phyloP scores from a whole-genome alignment of 164 flowering plant genomes.

The Cinnamomum chago region DNA sequence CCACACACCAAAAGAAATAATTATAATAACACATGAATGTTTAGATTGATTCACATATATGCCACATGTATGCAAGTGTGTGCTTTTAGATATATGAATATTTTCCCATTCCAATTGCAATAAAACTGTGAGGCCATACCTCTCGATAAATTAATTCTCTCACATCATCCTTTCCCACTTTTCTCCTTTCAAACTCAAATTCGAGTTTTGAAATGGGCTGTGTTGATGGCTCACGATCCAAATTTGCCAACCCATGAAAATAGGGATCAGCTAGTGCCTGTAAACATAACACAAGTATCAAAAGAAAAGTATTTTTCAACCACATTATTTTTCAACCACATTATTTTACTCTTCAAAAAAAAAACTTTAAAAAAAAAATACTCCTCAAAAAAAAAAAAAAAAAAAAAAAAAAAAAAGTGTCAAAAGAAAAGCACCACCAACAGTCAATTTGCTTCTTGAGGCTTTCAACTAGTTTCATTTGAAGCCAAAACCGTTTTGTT shows the following conservation, averaged over 20 bases:
- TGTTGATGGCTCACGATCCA: slow-evolving; percentile 70
- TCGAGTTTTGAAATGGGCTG: slow-evolving; percentile 84
- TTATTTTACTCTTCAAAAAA: too few relatives aligned
- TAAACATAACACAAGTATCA: slow-evolving; percentile 16
- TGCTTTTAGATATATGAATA: too few relatives aligned
- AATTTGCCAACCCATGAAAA: slow-evolving; percentile 68
- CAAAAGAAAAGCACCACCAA: slow-evolving; percentile 8
- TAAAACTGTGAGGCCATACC: slow-evolving; percentile 38
- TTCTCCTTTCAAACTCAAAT: slow-evolving; percentile 93
- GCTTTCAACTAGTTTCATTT: not conserved
- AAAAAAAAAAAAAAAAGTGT: slow-evolving; percentile 20
- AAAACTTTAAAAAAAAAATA: too few relatives aligned
- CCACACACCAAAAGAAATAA: too few relatives aligned
- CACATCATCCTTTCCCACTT: slow-evolving; percentile 71
- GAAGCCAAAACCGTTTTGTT: too few relatives aligned
- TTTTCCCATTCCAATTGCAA: too few relatives aligned
- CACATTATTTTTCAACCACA: too few relatives aligned
- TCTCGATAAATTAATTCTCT: slow-evolving; percentile 91
- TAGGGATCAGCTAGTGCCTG: slow-evolving; percentile 95
- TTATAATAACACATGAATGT: too few relatives aligned
- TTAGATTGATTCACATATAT: too few relatives aligned
- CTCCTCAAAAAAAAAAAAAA: slow-evolving; percentile 25
- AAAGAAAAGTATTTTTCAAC: too few relatives aligned
- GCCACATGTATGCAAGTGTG: too few relatives aligned
- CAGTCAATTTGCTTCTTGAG: not conserved